A percentile compares a stretch with the other conserved stretches of the same genome.
These are phyloP conservation scores for Talaromyces sp. DNA, from an alignment of 2,329 filamentous ascomycete species.

Conservation along the genomic window DNA sequence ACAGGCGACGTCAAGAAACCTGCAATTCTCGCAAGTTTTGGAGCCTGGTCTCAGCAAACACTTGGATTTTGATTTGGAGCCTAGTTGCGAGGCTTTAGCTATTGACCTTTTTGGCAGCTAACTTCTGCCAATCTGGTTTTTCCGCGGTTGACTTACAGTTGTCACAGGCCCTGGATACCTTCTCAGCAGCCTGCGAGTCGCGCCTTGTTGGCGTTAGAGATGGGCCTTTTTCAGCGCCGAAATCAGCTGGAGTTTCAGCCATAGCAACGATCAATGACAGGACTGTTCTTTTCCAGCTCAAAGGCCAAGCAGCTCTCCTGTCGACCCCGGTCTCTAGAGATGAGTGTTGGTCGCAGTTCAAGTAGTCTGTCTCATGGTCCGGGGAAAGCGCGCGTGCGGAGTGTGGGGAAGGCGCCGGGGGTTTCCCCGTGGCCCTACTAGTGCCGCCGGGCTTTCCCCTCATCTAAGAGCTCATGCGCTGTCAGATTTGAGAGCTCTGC, in stretches of 20 bases:
- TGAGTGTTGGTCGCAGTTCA: not conserved
- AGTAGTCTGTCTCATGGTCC: not conserved
- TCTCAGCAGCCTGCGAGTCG: conserved; percentile 10
- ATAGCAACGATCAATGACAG: not conserved
- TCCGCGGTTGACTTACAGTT: conserved; percentile 8
- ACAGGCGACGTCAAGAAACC: conserved; percentile 9
- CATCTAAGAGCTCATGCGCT: not conserved
- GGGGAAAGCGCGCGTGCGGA: not conserved
- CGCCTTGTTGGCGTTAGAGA: conserved; percentile 1
- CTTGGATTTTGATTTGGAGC: conserved; percentile 12
- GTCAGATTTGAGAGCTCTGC: not conserved
- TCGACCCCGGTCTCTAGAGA: not conserved
- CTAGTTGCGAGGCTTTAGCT: not conserved
- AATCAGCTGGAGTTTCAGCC: not conserved
- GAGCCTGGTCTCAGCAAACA: conserved; percentile 10
- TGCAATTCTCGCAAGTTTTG: conserved; percentile 10
- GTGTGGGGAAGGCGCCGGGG: conserved; percentile 1
- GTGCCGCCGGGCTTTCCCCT: not conserved
- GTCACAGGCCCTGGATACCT: conserved; percentile 11
- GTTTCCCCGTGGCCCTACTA: not conserved
- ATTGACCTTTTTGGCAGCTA: not conserved
- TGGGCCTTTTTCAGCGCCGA: not conserved
- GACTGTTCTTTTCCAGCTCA: not conserved
- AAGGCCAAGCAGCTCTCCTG: not conserved
- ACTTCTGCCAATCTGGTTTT: not conserved